phyloP scores from a whole-genome alignment of 129 eudicot species.

The Helianthus tuberosus region DNA sequence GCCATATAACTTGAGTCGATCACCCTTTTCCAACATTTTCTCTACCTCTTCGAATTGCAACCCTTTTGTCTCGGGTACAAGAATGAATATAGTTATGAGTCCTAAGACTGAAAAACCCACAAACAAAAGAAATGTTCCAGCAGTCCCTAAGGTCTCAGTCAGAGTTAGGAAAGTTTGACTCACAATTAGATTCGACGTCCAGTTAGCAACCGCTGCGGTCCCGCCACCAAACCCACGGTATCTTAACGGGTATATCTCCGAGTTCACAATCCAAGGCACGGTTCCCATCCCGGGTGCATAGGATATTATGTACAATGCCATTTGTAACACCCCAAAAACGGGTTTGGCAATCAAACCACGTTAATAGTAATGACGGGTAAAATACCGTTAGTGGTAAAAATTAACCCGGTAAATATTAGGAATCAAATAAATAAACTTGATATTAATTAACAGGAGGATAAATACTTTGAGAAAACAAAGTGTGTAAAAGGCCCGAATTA shows the following conservation, averaged over 20 bases:
- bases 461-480: too few species aligned
- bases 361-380: too few species aligned
- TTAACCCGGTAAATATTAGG: too few species aligned
- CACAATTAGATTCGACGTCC: constrained; percentile 11
- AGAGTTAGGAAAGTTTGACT: constrained; percentile 13
- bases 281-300: constrained; percentile 22
- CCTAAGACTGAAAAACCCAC: constrained; percentile 29
- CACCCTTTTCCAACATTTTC: constrained; percentile 33
- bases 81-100: constrained; percentile 41
- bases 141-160: constrained; percentile 12
- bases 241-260: background rate
- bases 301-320: constrained; percentile 1
- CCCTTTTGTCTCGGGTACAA: constrained; percentile 66
- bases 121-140: constrained; percentile 19
- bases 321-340: too few species aligned
- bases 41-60: constrained; percentile 63
- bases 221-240: constrained; percentile 4
- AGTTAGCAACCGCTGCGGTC: constrained; percentile 6
- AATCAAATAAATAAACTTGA: too few species aligned
- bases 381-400: too few species aligned
- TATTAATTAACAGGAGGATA: too few species aligned
- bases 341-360: too few species aligned
- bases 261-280: constrained; percentile 14
- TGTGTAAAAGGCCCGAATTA: too few species aligned
- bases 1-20: constrained; percentile 5